A percentile compares a stretch with the other conserved stretches of the same genome.
Evolutionary conservation across 306 rosid species (phyloP).

Genomic region (Luffa acutangula): DNA sequence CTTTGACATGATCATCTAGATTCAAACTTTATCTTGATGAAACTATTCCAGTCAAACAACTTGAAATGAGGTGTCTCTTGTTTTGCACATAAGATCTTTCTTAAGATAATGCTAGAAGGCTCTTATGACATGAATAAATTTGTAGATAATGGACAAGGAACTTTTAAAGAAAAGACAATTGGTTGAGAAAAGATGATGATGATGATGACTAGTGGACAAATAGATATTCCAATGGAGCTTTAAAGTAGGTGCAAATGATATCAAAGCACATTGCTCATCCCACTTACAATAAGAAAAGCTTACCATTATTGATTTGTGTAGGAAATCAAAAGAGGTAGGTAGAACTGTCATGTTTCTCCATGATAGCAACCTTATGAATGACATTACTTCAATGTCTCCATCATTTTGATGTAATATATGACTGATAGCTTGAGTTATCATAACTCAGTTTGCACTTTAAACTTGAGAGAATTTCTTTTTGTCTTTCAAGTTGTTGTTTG

Average conservation of each 20-base stretch:
- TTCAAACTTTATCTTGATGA: not conserved
- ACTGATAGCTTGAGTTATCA: not conserved
- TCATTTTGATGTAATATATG: not conserved
- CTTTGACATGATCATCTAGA: not conserved
- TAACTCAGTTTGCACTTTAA: not conserved
- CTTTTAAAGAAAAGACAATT: not conserved
- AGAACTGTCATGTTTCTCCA: not conserved
- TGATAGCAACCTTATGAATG: not conserved
- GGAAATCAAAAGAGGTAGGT: not conserved
- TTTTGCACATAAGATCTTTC: not conserved
- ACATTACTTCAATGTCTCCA: not conserved
- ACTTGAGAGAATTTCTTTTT: not conserved
- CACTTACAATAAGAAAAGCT: conserved; percentile 4
- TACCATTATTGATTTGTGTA: not conserved
- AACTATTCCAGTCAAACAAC: not conserved
- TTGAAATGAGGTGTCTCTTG: not conserved
- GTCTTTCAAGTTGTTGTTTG: not conserved
- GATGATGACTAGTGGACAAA: not conserved
- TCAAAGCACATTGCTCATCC: not conserved
- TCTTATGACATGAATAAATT: not conserved
- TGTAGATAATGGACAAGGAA: not conserved
- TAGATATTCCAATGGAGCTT: not conserved
- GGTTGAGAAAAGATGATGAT: not conserved
- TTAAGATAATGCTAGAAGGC: not conserved
- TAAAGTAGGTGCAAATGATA: not conserved